Evolutionary conservation across 805 yeast genomes (phyloP).

Genomic region (Candida alai): DNA sequence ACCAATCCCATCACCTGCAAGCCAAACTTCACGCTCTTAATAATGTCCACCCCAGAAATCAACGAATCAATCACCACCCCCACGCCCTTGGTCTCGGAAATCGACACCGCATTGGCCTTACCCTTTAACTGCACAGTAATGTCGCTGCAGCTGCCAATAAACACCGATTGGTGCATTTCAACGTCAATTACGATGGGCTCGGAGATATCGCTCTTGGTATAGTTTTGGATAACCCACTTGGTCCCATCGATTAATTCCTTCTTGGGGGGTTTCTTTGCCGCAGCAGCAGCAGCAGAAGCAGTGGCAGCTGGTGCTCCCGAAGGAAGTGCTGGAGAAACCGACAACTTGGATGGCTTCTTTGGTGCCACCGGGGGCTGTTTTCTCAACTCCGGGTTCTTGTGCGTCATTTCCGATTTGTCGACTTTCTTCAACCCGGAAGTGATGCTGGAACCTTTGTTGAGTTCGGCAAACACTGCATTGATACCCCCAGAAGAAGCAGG

Average conservation of each 20-base stretch:
- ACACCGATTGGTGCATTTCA: constrained; percentile 82
- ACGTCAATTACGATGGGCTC: constrained; percentile 66
- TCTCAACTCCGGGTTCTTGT: constrained; percentile 82
- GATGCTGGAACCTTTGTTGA: constrained; percentile 79
- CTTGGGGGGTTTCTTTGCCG: constrained; percentile 31
- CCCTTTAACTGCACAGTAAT: constrained; percentile 81
- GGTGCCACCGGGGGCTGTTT: constrained; percentile 44
- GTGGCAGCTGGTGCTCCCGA: constrained; percentile 52
- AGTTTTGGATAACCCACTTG: constrained; percentile 82
- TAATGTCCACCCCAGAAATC: constrained; percentile 83
- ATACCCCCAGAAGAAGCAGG: constrained; percentile 48
- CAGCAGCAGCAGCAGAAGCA: constrained; percentile 42
- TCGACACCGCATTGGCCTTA: constrained; percentile 82
- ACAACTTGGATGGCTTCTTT: constrained; percentile 59
- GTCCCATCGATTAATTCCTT: constrained; percentile 80
- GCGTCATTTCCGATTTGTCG: constrained; percentile 90
- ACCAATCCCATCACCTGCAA: constrained; percentile 78
- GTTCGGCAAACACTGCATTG: constrained; percentile 86
- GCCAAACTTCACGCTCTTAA: constrained; percentile 77
- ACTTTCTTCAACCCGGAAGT: constrained; percentile 88
- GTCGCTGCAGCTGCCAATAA: constrained; percentile 76
- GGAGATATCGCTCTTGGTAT: constrained; percentile 43
- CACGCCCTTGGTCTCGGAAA: constrained; percentile 66
- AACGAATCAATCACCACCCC: constrained; percentile 81
- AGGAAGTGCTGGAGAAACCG: constrained; percentile 16